Evolutionary conservation across 306 rosid species (phyloP).

Genomic region (Prunus fruticosa): DNA sequence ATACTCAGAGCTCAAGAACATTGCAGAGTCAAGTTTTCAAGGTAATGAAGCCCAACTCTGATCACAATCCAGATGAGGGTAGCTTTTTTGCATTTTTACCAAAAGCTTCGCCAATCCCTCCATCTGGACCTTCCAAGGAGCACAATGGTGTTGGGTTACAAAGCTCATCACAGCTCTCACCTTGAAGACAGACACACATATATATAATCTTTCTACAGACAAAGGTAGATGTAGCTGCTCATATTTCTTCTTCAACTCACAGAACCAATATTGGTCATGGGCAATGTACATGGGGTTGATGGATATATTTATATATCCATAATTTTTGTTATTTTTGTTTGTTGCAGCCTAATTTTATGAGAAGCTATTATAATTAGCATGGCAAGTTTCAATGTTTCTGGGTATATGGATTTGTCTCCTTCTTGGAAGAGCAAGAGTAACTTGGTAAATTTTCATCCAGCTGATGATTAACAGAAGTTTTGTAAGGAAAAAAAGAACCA

Average conservation of each 20-base stretch:
- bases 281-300: not conserved
- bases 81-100: conserved; percentile 58
- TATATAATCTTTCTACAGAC: not conserved
- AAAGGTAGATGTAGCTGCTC: not conserved
- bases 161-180: conserved; percentile 39
- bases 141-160: conserved; percentile 62
- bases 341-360: not conserved
- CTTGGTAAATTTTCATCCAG: no score
- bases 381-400: not conserved
- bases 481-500: not conserved
- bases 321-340: not conserved
- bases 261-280: not conserved
- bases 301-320: not conserved
- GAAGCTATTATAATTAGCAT: not conserved
- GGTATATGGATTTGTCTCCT: not conserved
- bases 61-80: conserved; percentile 15
- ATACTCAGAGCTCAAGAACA: conserved; percentile 32
- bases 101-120: conserved; percentile 59
- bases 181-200: conserved; percentile 18
- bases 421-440: no score
- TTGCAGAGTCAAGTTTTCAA: conserved; percentile 27
- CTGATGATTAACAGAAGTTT: not conserved
- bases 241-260: not conserved
- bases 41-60: conserved; percentile 38
- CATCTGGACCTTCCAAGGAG: conserved; percentile 85